These are phyloP conservation scores for Clavispora fructus DNA, from an alignment of 805 yeast genomes.

Conservation along the genomic window DNA sequence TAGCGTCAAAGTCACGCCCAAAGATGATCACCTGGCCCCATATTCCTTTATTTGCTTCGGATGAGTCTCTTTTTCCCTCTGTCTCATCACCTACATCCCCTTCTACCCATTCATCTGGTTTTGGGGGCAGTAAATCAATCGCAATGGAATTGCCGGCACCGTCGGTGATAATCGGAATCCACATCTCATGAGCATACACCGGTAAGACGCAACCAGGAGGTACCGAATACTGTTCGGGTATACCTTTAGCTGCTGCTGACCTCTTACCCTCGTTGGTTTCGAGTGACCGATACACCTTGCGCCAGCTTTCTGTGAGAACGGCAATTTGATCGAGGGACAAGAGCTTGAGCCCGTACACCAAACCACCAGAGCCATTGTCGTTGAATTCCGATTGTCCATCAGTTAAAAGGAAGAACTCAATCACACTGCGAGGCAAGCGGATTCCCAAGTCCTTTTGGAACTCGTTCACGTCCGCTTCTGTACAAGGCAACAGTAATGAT, in stretches of 20 bases:
- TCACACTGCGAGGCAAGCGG: conserved; percentile 72
- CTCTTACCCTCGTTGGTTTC: background rate
- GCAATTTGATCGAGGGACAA: conserved; percentile 78
- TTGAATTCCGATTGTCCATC: conserved; percentile 81
- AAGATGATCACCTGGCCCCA: conserved; percentile 91
- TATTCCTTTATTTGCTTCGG: conserved; percentile 21
- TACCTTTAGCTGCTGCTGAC: conserved; percentile 8
- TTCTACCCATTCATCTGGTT: conserved; percentile 52
- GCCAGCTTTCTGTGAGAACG: conserved; percentile 81
- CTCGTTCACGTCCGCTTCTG: conserved; percentile 71
- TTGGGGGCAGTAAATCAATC: conserved; percentile 67
- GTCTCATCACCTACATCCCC: too few relatives aligned
- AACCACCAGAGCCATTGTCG: conserved; percentile 61
- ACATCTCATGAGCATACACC: conserved; percentile 79
- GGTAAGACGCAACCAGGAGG: conserved; percentile 74
- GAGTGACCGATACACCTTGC: conserved; percentile 53
- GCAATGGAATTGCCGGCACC: conserved; percentile 89
- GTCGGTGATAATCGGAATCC: conserved; percentile 92
- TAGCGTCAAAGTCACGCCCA: conserved; percentile 91
- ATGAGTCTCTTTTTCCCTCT: background rate
- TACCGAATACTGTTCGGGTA: conserved; percentile 54
- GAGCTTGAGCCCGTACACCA: conserved; percentile 74
- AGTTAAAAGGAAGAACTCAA: conserved; percentile 73
- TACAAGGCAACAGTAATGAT: conserved; percentile 73
- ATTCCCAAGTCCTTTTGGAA: conserved; percentile 79